Percentiles rank a stretch among this genome's conserved stretches.
Evolutionary conservation across 192 early-diverging fungal species (phyloP).

Genomic region (Spizellomyces punctatus): DNA sequence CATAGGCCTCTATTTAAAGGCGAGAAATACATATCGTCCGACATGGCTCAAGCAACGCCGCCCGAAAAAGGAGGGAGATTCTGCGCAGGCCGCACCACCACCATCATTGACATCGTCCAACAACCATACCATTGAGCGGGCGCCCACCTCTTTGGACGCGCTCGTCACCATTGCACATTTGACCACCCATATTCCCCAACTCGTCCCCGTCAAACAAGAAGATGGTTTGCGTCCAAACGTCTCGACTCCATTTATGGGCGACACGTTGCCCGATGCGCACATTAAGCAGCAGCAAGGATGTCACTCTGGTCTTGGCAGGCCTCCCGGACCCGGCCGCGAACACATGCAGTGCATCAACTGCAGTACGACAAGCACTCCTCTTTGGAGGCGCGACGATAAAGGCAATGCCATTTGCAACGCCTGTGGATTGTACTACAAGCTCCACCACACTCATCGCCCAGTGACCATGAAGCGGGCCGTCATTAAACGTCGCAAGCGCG

Average conservation of each 20-base stretch:
- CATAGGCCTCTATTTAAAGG: conserved; percentile 34
- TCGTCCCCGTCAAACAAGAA: background rate
- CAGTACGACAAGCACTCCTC: conserved; percentile 46
- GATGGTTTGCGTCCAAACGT: background rate
- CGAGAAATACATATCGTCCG: conserved; percentile 32
- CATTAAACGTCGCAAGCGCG: conserved; percentile 59
- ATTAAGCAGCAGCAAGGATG: background rate
- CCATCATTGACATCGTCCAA: background rate
- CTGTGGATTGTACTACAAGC: conserved; percentile 87
- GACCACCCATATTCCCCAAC: background rate
- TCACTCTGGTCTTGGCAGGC: conserved; percentile 1
- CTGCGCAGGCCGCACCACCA: background rate
- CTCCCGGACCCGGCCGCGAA: conserved; percentile 16
- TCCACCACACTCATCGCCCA: conserved; percentile 76
- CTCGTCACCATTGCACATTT: background rate
- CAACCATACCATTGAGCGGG: background rate
- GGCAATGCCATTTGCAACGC: conserved; percentile 86
- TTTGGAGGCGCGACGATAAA: conserved; percentile 50
- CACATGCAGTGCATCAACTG: conserved; percentile 52
- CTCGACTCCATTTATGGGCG: background rate
- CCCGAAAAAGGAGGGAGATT: background rate
- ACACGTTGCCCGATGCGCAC: background rate
- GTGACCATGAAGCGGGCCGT: conserved; percentile 69
- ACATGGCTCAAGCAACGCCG: conserved; percentile 26
- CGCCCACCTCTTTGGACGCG: too few species aligned